phyloP scores from a whole-genome alignment of 805 yeast genomes.

The Saccharomycopsis javanensis region DNA sequence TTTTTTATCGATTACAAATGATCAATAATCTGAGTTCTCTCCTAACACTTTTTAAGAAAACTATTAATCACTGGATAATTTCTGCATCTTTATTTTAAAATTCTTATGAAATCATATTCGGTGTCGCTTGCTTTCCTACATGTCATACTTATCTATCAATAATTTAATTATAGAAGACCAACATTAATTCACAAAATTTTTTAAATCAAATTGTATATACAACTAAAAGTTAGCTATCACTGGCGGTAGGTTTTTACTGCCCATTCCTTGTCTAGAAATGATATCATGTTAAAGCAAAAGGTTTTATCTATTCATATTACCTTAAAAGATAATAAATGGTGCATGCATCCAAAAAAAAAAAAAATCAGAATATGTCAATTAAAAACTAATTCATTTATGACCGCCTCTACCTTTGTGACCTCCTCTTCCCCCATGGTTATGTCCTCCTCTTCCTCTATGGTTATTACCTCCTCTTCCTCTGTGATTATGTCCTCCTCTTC shows the following conservation, averaged over 20 bases:
- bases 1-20: too few species aligned
- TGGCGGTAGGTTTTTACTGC: not conserved
- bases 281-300: not conserved
- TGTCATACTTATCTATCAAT: too few species aligned
- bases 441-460: slow-evolving; percentile 7
- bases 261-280: not conserved
- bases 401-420: slow-evolving; percentile 20
- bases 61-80: too few species aligned
- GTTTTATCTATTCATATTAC: not conserved
- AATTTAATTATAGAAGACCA: too few species aligned
- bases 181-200: too few species aligned
- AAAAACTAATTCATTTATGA: not conserved
- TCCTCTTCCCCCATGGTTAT: slow-evolving; percentile 13
- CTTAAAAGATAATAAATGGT: not conserved
- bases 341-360: not conserved
- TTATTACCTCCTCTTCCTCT: slow-evolving; percentile 20
- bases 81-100: too few species aligned
- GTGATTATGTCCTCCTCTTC: slow-evolving; percentile 20
- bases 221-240: too few species aligned
- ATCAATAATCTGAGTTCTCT: too few species aligned
- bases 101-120: too few species aligned
- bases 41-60: too few species aligned
- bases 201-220: too few species aligned
- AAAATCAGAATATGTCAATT: not conserved
- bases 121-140: too few species aligned